Conservation (phyloP, 2,329 filamentous ascomycete genomes). For the Sclerotinia glacialis region DNA sequence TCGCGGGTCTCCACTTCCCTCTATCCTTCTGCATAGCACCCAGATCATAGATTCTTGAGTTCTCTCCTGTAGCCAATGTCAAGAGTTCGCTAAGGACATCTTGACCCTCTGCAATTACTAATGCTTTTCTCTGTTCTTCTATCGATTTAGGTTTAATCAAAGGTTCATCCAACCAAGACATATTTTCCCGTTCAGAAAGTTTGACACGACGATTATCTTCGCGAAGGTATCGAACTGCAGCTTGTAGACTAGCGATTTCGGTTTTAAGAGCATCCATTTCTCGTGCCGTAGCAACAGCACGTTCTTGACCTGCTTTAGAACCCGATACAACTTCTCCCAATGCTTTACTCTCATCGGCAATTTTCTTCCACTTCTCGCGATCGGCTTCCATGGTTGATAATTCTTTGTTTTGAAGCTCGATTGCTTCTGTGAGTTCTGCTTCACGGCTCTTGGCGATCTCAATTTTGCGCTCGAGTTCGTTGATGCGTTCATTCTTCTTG, state of each 20-base stretch:
- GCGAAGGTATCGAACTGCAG: conserved; percentile 64
- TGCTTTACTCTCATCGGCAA: conserved; percentile 61
- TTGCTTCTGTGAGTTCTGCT: conserved; percentile 57
- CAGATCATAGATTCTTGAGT: conserved; percentile 60
- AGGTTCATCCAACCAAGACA: conserved; percentile 63
- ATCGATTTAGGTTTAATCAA: conserved; percentile 46
- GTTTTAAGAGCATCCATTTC: conserved; percentile 71
- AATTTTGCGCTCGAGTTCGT: conserved; percentile 60
- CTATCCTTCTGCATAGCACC: conserved; percentile 55
- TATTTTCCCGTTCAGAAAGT: conserved; percentile 45
- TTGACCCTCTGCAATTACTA: conserved; percentile 59
- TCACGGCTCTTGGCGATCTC: conserved; percentile 52
- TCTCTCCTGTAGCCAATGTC: conserved; percentile 50
- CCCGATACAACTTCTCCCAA: conserved; percentile 48
- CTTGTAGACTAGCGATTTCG: conserved; percentile 63
- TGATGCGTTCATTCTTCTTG: conserved; percentile 69
- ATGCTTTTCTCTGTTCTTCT: conserved; percentile 49
- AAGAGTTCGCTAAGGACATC: conserved; percentile 65
- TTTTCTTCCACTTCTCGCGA: conserved; percentile 69
- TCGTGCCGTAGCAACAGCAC: conserved; percentile 65
- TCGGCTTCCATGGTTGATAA: conserved; percentile 63
- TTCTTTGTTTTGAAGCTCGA: conserved; percentile 66
- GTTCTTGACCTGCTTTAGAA: conserved; percentile 59
- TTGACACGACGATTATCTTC: conserved; percentile 65
- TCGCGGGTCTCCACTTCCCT: conserved; percentile 64